phyloP scores from a whole-genome alignment of 2,329 filamentous ascomycete species.

The Atkinsonella texensis region DNA sequence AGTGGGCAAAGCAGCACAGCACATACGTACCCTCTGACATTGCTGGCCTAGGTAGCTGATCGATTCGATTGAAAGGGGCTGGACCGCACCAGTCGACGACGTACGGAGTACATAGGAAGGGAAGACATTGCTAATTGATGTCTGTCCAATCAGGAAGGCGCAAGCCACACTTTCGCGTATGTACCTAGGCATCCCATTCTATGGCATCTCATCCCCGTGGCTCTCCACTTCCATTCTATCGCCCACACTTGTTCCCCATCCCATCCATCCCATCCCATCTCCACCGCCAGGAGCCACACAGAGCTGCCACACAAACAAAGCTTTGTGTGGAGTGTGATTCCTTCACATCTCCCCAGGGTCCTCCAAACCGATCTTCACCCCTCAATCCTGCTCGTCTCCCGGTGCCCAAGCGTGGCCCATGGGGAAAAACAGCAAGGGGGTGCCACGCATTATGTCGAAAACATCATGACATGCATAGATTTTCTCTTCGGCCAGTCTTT shows the following conservation, averaged over 20 bases:
- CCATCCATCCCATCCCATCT: not conserved
- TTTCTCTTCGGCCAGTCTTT: not conserved
- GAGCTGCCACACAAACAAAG: not conserved
- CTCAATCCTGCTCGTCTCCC: not conserved
- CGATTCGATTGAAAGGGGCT: too few species aligned
- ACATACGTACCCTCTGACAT: too few species aligned
- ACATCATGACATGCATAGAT: not conserved
- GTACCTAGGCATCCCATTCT: too few species aligned
- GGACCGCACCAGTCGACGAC: too few species aligned
- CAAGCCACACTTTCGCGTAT: not conserved
- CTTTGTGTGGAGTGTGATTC: too few species aligned
- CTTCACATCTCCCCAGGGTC: not conserved
- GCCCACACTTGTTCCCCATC: not conserved
- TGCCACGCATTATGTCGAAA: not conserved
- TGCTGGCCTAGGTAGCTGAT: too few species aligned
- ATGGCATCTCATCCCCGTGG: not conserved
- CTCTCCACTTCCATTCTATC: not conserved
- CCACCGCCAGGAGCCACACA: not conserved
- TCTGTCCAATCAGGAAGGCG: not conserved
- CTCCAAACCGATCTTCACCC: slow-evolving; percentile 1
- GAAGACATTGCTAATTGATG: too few species aligned
- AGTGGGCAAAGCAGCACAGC: too few species aligned
- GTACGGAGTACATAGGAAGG: too few species aligned
- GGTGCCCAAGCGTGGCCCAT: slow-evolving; percentile 1
- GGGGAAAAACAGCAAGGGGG: slow-evolving; percentile 1